These are phyloP conservation scores for Tardiomyces blankii DNA, from an alignment of 1,139 yeast genomes.

Conservation along the genomic window DNA sequence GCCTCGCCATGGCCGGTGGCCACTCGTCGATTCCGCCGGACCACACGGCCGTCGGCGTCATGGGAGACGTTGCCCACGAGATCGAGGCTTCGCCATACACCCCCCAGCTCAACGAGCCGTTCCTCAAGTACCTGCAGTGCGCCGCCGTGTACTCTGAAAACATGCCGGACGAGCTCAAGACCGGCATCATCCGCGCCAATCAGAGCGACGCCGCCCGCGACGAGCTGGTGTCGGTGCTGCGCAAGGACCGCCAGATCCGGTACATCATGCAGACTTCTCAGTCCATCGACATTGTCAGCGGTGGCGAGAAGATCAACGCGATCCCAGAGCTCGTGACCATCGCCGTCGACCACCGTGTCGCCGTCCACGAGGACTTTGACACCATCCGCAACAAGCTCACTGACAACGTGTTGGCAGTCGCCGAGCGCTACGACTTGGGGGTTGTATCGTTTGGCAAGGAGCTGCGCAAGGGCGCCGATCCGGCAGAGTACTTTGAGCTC, in stretches of 20 bases:
- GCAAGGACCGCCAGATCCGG: slow-evolving; percentile 5
- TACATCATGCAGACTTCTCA: slow-evolving; percentile 52
- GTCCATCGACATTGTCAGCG: slow-evolving; percentile 52
- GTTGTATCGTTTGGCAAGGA: slow-evolving; percentile 24
- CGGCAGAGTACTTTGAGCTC: neutral
- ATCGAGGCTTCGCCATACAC: slow-evolving; percentile 42
- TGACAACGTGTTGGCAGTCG: slow-evolving; percentile 31
- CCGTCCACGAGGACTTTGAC: slow-evolving; percentile 38
- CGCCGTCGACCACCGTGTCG: slow-evolving; percentile 48
- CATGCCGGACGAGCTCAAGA: slow-evolving; percentile 9
- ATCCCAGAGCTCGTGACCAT: slow-evolving; percentile 57
- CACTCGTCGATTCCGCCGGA: slow-evolving; percentile 65
- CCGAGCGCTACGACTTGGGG: slow-evolving; percentile 38
- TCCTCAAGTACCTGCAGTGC: slow-evolving; percentile 33
- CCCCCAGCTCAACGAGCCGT: slow-evolving; percentile 41
- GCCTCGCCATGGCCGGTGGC: slow-evolving; percentile 56
- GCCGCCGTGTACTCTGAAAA: slow-evolving; percentile 12
- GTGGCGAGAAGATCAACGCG: slow-evolving; percentile 65
- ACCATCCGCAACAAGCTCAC: slow-evolving; percentile 33
- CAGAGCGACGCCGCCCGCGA: slow-evolving; percentile 13
- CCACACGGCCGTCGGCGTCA: slow-evolving; percentile 63
- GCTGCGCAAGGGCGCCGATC: neutral
- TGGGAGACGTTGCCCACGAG: slow-evolving; percentile 39
- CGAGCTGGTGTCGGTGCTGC: slow-evolving; percentile 9
- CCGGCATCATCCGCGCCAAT: slow-evolving; percentile 14